Base-by-base conservation (phyloP, 306 rosid species). In the Mimosa bimucronata region DNA sequence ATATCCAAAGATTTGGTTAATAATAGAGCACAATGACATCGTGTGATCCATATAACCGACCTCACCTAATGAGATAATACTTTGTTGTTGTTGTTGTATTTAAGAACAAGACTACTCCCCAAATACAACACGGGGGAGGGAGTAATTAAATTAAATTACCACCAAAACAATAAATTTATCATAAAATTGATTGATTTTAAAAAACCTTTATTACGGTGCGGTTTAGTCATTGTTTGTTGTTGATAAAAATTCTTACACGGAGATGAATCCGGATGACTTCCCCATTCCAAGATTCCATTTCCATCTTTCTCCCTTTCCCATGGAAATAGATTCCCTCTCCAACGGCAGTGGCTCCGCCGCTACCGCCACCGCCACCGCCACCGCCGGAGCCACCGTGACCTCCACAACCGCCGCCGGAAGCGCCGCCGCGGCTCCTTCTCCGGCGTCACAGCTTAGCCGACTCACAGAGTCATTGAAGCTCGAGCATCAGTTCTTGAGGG, bases 401-500 rank as follows among this genome's bases (percentile, higher is more conserved):
- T 44, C 69, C 2, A 19, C 69, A 38, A 0, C 83, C 82, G 74
- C 80, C 79, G 37, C 80, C n/a, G 58, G 79, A n/a, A n/a, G 5
- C 38, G 38, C 38, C 64, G 75, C 85, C 66, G 75, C 77, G 3
- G 46, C 87, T 5, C 73, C 78, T 44, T 64, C 84, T 26, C 88
- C 91, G 13, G 81, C 95, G 8, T 81, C 90, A 1, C 90, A 90
- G 77, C 82, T 84, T n/a, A 83, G 79, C 83, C 88, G 87, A 44
- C 80, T 90, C 38, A 79, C 93, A 7, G 98, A 95, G 66, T 88
- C 92, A 68, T 83, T 95, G 66, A 95, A 92, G 89, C 85, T 95
- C 74, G 98, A 95, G 87, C 98, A 95, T 84, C 98, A 95, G 90
- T 89, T 95, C 82, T 82, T 95, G 15, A 86, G 97, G 82, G 98